A percentile compares a stretch with the other conserved stretches of the same genome.
Evolutionary conservation across 1,284 basidiomycete genomes (phyloP).

Genomic region (Rhodotorula sp.): DNA sequence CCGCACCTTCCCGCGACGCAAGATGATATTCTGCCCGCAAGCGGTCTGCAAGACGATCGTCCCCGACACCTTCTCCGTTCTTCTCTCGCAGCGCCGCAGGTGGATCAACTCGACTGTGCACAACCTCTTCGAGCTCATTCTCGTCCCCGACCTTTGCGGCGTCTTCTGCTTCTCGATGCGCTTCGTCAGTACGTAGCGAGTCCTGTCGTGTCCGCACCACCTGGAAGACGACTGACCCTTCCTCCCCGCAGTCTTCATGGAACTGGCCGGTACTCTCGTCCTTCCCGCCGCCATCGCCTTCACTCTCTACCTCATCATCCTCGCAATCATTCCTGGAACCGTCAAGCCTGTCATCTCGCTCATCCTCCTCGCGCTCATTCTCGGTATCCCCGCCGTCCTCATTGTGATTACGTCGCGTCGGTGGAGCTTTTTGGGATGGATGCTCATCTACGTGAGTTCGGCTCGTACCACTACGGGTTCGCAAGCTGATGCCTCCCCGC

Average conservation of each 20-base stretch:
- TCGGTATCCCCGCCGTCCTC: slow-evolving; percentile 53
- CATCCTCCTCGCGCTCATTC: slow-evolving; percentile 50
- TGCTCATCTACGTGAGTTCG: slow-evolving; percentile 47
- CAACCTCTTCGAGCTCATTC: slow-evolving; percentile 53
- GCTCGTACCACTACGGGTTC: too few relatives aligned
- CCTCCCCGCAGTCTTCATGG: slow-evolving; percentile 50
- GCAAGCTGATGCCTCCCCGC: not conserved
- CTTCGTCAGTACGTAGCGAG: slow-evolving; percentile 42
- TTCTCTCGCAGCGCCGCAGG: slow-evolving; percentile 53
- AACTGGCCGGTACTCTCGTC: slow-evolving; percentile 53
- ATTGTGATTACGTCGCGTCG: slow-evolving; percentile 52
- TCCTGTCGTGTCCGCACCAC: too few relatives aligned
- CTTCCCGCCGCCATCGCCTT: slow-evolving; percentile 54
- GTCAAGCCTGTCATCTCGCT: slow-evolving; percentile 44
- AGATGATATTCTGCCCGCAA: slow-evolving; percentile 55
- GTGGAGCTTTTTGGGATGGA: slow-evolving; percentile 50
- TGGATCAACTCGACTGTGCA: slow-evolving; percentile 57
- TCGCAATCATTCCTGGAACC: slow-evolving; percentile 44
- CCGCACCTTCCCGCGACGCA: slow-evolving; percentile 54
- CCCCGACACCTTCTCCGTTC: slow-evolving; percentile 53
- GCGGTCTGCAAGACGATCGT: slow-evolving; percentile 56
- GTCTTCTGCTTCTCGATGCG: slow-evolving; percentile 56
- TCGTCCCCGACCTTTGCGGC: slow-evolving; percentile 54
- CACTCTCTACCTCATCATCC: slow-evolving; percentile 49
- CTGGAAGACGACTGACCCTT: not conserved